Percentiles rank a stretch among this genome's conserved stretches.
These are phyloP conservation scores for Anthoceros angustus DNA, from an alignment of 225 moss, liverwort and hornwort species.

Conservation along the genomic window DNA sequence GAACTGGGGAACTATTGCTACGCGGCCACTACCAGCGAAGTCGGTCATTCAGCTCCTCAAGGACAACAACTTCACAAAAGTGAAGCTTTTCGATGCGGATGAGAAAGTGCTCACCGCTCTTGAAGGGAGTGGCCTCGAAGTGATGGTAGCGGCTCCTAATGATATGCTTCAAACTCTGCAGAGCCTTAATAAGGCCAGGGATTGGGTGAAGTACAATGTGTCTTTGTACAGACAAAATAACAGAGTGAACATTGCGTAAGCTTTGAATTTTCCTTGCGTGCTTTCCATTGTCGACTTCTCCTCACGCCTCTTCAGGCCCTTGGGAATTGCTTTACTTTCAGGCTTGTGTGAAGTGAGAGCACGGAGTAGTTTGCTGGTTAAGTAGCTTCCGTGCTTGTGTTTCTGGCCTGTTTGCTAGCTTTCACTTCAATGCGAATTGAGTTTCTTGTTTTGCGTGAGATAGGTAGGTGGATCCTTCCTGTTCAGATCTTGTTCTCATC, in stretches of 20 bases:
- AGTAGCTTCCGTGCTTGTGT: not conserved
- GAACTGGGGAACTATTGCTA: constrained; percentile 82
- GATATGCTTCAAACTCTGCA: constrained; percentile 40
- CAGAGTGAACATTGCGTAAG: not conserved
- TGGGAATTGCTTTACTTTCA: not conserved
- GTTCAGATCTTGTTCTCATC: not conserved
- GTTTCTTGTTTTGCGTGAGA: not conserved
- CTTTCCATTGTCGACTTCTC: not conserved
- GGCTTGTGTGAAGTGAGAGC: not conserved
- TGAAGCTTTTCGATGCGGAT: constrained; percentile 83
- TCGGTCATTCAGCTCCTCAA: constrained; percentile 28
- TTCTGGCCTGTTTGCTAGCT: no score
- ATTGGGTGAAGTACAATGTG: constrained; percentile 2
- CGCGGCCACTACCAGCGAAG: constrained; percentile 45
- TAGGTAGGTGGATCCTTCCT: not conserved
- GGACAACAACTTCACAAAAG: constrained; percentile 32
- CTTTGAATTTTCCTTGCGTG: not conserved
- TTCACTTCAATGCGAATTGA: not conserved
- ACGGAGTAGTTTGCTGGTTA: not conserved
- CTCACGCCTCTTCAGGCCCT: not conserved
- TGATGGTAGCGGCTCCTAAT: constrained; percentile 77
- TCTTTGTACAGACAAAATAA: not conserved
- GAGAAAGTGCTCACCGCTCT: constrained; percentile 42
- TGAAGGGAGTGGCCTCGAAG: constrained; percentile 50
- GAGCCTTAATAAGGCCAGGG: not conserved